These are phyloP conservation scores for Aspergillus conjunctus DNA, from an alignment of 495 filamentous ascomycete genomes.

Conservation along the genomic window DNA sequence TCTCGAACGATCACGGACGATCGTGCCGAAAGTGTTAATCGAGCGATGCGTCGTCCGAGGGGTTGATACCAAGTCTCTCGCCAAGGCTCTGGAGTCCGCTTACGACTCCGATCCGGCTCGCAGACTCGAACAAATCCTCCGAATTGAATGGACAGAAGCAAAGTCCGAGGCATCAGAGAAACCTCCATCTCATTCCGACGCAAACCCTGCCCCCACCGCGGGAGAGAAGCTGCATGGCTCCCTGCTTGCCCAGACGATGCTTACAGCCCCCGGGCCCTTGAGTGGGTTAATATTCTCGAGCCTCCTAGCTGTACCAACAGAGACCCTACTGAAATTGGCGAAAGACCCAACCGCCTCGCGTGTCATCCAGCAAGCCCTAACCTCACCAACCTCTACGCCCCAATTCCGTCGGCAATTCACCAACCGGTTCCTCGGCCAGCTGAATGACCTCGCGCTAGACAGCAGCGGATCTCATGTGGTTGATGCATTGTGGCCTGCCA, in stretches of 20 bases:
- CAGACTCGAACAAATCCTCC: conserved; percentile 60
- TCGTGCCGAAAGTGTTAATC: conserved; percentile 76
- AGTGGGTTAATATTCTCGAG: conserved; percentile 60
- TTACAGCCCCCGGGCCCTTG: conserved; percentile 58
- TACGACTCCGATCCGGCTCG: conserved; percentile 58
- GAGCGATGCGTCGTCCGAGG: conserved; percentile 76
- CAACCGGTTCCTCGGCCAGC: conserved; percentile 57
- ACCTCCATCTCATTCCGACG: conserved; percentile 22
- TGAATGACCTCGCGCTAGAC: conserved; percentile 67
- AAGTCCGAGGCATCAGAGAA: conserved; percentile 31
- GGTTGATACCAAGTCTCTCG: conserved; percentile 61
- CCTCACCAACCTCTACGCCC: conserved; percentile 54
- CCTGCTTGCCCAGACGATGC: conserved; percentile 66
- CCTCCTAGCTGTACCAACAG: conserved; percentile 47
- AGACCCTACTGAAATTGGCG: conserved; percentile 50
- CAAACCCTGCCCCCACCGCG: conserved; percentile 27
- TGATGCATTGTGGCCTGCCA: conserved; percentile 72
- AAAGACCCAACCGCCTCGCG: conserved; percentile 66
- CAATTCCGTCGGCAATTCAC: conserved; percentile 66
- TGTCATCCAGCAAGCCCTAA: conserved; percentile 70
- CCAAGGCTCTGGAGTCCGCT: conserved; percentile 59
- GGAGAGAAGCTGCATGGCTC: conserved; percentile 63
- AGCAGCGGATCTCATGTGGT: conserved; percentile 76
- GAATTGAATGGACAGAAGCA: conserved; percentile 43
- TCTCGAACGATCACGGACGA: conserved; percentile 70